phyloP scores from a whole-genome alignment of 75 land plant genomes.

The Adiantum capillusveneris region DNA sequence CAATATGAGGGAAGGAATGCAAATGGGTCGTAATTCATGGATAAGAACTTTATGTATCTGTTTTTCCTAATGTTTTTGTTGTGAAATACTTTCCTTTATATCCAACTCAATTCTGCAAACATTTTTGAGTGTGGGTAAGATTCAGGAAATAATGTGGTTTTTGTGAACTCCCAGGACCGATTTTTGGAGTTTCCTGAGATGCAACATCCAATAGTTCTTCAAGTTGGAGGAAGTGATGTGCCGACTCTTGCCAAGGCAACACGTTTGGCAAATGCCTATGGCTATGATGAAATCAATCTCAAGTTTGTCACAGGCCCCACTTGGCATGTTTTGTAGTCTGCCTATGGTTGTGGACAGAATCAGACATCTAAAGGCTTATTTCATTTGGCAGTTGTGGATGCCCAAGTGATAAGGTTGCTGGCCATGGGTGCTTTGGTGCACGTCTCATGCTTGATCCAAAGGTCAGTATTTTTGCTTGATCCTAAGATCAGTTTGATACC shows the following conservation, averaged over 20 bases:
- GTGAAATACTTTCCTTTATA: no score
- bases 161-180: slow-evolving; percentile 80
- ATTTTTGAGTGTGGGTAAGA: no score
- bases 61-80: no score
- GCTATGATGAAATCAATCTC: slow-evolving; percentile 91
- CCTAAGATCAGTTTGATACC: no score
- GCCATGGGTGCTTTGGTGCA: slow-evolving; percentile 97
- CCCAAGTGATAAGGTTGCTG: slow-evolving; percentile 94
- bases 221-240: slow-evolving; percentile 85
- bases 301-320: slow-evolving; percentile 43
- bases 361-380: not conserved
- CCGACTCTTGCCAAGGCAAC: slow-evolving; percentile 77
- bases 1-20: no score
- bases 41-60: no score
- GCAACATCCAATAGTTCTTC: slow-evolving; percentile 94
- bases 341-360: not conserved
- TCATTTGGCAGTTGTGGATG: slow-evolving; percentile 77
- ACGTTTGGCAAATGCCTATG: slow-evolving; percentile 69
- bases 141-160: no score
- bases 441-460: slow-evolving; percentile 82
- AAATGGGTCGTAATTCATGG: no score
- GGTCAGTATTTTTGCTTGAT: slow-evolving; percentile 29
- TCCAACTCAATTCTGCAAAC: no score
- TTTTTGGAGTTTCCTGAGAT: slow-evolving; percentile 66
- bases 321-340: no score